A percentile compares a stretch with the other conserved stretches of the same genome.
These are phyloP conservation scores for Starmera dryadoides DNA, from an alignment of 805 yeast species.

Conservation along the genomic window DNA sequence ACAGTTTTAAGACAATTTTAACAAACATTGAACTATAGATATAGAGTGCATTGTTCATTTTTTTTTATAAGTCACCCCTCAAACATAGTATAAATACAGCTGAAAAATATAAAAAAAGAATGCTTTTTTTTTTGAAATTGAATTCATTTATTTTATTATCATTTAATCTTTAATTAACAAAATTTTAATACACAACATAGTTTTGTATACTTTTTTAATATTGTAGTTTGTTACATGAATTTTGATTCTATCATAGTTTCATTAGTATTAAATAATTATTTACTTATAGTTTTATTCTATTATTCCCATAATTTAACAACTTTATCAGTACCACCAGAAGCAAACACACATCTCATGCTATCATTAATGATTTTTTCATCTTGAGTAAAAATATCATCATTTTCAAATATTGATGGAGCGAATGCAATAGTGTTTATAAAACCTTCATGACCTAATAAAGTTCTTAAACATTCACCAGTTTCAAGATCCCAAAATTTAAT, in stretches of 20 bases:
- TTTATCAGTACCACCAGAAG: constrained; percentile 92
- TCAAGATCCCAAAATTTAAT: constrained; percentile 73
- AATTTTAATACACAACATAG: too few relatives aligned
- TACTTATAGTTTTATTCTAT: background rate
- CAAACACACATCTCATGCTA: constrained; percentile 63
- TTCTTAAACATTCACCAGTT: constrained; percentile 38
- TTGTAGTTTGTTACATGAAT: too few relatives aligned
- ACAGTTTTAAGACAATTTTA: constrained; percentile 42
- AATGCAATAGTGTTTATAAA: constrained; percentile 60
- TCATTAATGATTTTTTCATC: constrained; percentile 28
- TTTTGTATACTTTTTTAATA: too few relatives aligned
- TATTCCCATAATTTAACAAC: constrained; percentile 83
- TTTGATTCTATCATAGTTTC: too few relatives aligned
- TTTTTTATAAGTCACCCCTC: too few relatives aligned
- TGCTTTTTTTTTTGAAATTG: too few relatives aligned
- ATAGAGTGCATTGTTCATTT: too few relatives aligned
- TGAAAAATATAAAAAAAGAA: constrained; percentile 39
- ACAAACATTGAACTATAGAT: constrained; percentile 6
- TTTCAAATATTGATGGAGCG: constrained; percentile 36
- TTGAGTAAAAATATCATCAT: constrained; percentile 19
- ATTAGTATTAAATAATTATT: too few relatives aligned
- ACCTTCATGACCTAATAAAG: constrained; percentile 61
- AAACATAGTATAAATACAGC: too few relatives aligned
- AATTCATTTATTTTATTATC: too few relatives aligned
- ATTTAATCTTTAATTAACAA: too few relatives aligned